A percentile compares a stretch with the other conserved stretches of the same genome.
Evolutionary conservation across 2,329 filamentous ascomycete species (phyloP).

Genomic region (Aspergillus glaucus): DNA sequence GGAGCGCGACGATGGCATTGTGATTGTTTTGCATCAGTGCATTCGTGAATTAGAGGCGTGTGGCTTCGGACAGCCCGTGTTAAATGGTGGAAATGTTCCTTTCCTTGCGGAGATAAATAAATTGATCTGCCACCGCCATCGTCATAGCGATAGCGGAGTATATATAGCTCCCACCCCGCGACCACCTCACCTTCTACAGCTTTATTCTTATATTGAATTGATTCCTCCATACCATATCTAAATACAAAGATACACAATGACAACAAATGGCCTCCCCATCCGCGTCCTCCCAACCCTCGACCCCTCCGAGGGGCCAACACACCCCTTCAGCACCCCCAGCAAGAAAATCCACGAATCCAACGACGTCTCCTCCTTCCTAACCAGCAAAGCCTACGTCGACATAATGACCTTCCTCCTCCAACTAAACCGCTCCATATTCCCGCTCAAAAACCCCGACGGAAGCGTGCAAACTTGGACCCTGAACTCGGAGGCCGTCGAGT

Average conservation of each 20-base stretch:
- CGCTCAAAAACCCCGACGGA: conserved; percentile 46
- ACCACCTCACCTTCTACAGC: not conserved
- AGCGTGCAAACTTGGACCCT: conserved; percentile 46
- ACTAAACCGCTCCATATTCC: conserved; percentile 81
- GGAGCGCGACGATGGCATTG: conserved; percentile 7
- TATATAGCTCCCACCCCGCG: not conserved
- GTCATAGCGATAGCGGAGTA: not conserved
- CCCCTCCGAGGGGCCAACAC: conserved; percentile 32
- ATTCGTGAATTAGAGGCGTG: too few relatives aligned
- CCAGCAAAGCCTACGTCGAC: conserved; percentile 75
- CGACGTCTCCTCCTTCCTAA: conserved; percentile 75
- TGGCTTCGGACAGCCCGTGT: too few relatives aligned
- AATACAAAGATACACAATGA: not conserved
- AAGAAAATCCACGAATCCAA: conserved; percentile 81
- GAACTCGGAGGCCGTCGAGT: conserved; percentile 36
- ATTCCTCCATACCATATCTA: not conserved
- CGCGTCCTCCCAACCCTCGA: conserved; percentile 45
- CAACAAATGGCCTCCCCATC: conserved; percentile 11
- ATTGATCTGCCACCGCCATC: too few relatives aligned
- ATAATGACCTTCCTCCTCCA: conserved; percentile 84
- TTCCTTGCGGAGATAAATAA: too few relatives aligned
- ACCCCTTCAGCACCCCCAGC: conserved; percentile 59
- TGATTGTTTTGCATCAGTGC: not conserved
- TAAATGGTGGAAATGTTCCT: not conserved
- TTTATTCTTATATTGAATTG: not conserved